Evolutionary conservation across 106 monocot species (phyloP), one percentile per base, ranked within the genome.

Genomic region (Allium sativum): DNA sequence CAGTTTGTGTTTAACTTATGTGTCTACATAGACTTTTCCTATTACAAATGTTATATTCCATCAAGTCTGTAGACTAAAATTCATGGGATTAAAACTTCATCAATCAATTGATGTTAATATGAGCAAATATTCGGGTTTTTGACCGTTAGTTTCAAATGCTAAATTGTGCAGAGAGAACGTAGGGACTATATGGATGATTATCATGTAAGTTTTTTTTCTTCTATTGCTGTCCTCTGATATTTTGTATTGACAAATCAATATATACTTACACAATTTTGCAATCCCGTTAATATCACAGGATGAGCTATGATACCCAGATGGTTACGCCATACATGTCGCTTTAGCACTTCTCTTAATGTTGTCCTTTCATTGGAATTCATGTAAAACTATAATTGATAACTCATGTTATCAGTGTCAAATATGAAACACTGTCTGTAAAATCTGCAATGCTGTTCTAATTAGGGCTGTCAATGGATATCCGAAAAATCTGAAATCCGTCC

Each of bases 111-210:
- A 45, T 45, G 44, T 45, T 45, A 20, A 12, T 61, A 9, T n/a
- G 11, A 61, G 10, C 55, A 17, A 17, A 6, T 21, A 48, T n/a
- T n/a, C n/a, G 12, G 15, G 45, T 44, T 61, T 21, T 53, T 6
- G 40, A 51, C 45, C 21, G 42, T 44, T 65, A 44, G 64, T 17
- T 71, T 59, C 20, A 22, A 42, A 64, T 63, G 12, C 52, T 66
- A 76, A 13, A 48, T 48, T 48, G 12, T 85, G 70, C 82, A 85
- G 84, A 75, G 69, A 15, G 44, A 74, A 55, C 78, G 53, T 31
- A 67, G 68, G 11, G 79, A 82, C 58, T 74, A 85, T 71, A 9
- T 77, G 64, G 79, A 90, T 62, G 83, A 90, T 51, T 76, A 85
- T 40, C 90, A 85, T 67, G 90, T 90, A 67, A 85, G 90, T n/a